Evolutionary conservation across 352 stramenopile species (phyloP), one percentile per base, ranked within the genome.

Genomic region (Pythium coloratum): DNA sequence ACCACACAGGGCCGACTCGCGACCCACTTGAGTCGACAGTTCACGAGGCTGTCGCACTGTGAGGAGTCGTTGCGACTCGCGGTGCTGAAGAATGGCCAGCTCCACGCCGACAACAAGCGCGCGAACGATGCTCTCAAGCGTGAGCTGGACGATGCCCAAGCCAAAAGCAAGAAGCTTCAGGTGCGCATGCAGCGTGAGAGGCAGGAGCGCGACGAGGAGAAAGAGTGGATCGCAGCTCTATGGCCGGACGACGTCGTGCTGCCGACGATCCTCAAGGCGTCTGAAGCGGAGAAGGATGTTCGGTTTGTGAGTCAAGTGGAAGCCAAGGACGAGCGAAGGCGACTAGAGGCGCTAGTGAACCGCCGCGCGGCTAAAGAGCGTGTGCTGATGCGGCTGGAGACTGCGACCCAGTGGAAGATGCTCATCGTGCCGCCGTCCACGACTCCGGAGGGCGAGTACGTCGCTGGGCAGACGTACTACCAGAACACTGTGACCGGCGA

Each of bases 181-280:
- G n/a, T 28, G 30, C 67, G 68, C 16, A 62, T 84, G 7, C 59
- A 68, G 10, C 63, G 63, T 24, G 83, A 92, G 58, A 69, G 67
- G 47, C 62, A 76, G 10, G 85, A 89, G 18, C 78, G 82, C 14
- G 49, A 40, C 0, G 82, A 89, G 16, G 86, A 94, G 67, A 82
- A 81, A 46, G 63, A 89, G 63, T 92, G 82, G 83, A 65, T 94
- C 5, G 70, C 70, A 5, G 59, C 73, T 28, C 66, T 91, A n/a
- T 94, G 86, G 86, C 86, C 86, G 0, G 70, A 85, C 10, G 71
- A 67, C 13, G 67, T 80, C 24, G 80, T 85, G 7, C 72, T 89
- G 18, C 85, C 84, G 0, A 90, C 86, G 3, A 64, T 94, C 6
- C 65, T 94, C 10, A 57, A 78, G 38, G 63, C 71, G 7, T 79